Base-by-base conservation (phyloP, 176 grass and related monocot genomes). In the Zoysia japonica region DNA sequence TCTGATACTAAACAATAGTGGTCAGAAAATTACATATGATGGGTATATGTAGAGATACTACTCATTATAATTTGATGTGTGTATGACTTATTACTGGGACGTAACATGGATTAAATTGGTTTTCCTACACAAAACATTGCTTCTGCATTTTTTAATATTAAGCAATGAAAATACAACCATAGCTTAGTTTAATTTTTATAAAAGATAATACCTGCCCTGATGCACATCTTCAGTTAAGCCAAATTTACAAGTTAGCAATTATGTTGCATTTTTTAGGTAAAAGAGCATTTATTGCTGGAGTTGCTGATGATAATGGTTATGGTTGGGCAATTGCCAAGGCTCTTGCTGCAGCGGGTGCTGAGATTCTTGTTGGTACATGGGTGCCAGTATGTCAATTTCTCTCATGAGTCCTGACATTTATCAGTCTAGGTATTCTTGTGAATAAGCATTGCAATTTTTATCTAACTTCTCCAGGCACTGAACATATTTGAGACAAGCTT, bases 341-440 rank as follows among this genome's bases (percentile, higher is more conserved):
- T 83, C 95, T 98, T 83, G 95, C 95, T 87, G 91, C 92, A 66
- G 95, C 89, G 51, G 95, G 95, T 70, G 95, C 95, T 65, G 95
- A 98, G 53, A 94, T 98, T 80, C 89, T 98, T 81, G 89, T 98
- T 90, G 95, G 92, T 88, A 98, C 95, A 83, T 98, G 95, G 95
- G 95, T 98, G 59, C 95, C 95, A 85, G 95, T 97, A 90, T 71
- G 91, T 90, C 49, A 64, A 61, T 53, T 13, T 68, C n/a, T 35
- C 66, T 40, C 59, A 75, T 79, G 35, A 80, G 66, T 37, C 52
- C 5, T 54, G 2, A 5, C 15, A 8, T 47, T 59, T 59, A 57
- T 52, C 28, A 1, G 47, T 36, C 3, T 74, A 42, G 38, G 5
- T 68, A 28, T 84, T 78, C 39, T 36, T 17, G 46, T 69, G 54